Conservation (phyloP, 2,329 filamentous ascomycete species). For the Cladosporium sp. region DNA sequence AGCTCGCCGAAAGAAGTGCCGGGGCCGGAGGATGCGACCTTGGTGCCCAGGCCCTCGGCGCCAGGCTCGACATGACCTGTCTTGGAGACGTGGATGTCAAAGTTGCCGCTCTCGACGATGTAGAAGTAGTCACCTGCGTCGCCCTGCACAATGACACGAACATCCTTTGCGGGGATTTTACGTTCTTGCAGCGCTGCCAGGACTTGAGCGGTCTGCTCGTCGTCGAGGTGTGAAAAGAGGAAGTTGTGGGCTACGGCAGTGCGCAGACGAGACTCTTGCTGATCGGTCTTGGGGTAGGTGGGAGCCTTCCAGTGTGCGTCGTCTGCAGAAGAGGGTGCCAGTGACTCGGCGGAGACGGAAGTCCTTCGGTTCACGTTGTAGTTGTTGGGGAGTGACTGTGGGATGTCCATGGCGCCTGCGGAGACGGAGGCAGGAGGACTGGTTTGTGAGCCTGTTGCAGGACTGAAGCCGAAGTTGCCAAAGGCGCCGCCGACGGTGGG, state of each 20-base stretch:
- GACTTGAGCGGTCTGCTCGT: constrained; percentile 85
- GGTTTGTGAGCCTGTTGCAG: constrained; percentile 25
- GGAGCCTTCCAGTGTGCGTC: constrained; percentile 91
- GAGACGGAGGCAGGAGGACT: constrained; percentile 44
- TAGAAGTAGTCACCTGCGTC: constrained; percentile 98
- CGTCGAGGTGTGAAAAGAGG: constrained; percentile 89
- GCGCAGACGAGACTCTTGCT: constrained; percentile 78
- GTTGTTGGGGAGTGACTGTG: constrained; percentile 79
- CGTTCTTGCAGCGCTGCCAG: constrained; percentile 92
- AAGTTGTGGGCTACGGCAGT: constrained; percentile 86
- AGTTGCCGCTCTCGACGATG: constrained; percentile 85
- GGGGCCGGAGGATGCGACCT: constrained; percentile 78
- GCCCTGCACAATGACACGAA: constrained; percentile 90
- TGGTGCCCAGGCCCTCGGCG: constrained; percentile 75
- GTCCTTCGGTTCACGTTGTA: constrained; percentile 93
- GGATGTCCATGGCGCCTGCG: constrained; percentile 49
- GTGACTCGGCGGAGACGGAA: constrained; percentile 93
- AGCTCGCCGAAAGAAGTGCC: constrained; percentile 96
- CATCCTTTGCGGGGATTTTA: constrained; percentile 86
- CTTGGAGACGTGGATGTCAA: constrained; percentile 86
- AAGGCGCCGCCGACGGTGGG: constrained; percentile 43
- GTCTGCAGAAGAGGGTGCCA: constrained; percentile 81
- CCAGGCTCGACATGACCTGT: constrained; percentile 77
- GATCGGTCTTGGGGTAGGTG: constrained; percentile 75
- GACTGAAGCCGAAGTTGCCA: constrained; percentile 38